These are phyloP conservation scores for Blastocystis sp. DNA, from an alignment of 352 stramenopile species.

Conservation along the genomic window DNA sequence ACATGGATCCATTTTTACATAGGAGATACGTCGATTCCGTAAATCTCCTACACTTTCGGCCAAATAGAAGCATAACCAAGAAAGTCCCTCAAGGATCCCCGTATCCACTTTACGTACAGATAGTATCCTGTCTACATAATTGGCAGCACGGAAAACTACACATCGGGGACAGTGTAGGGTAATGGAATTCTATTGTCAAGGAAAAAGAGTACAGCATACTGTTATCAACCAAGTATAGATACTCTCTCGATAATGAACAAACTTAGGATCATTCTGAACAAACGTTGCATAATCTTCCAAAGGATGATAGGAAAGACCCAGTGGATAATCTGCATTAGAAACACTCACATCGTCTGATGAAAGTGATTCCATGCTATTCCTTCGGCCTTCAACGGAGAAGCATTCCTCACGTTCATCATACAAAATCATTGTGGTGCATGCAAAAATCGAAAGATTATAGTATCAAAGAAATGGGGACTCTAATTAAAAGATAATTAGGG, in stretches of 20 bases:
- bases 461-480: no score
- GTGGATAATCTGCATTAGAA: background rate
- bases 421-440: background rate
- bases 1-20: background rate
- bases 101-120: background rate
- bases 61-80: conserved; percentile 13
- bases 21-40: background rate
- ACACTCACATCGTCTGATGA: background rate
- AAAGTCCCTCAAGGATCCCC: background rate
- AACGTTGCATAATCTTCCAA: background rate
- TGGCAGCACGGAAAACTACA: background rate
- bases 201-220: background rate
- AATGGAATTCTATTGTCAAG: background rate
- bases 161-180: background rate
- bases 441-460: no score
- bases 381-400: background rate
- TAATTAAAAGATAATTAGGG: no score
- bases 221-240: conserved; percentile 3
- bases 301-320: background rate
- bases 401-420: conserved; percentile 8
- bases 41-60: background rate
- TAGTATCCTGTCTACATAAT: conserved; percentile 3
- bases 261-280: background rate
- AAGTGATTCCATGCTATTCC: background rate
- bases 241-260: background rate